Evolutionary conservation across 1,284 basidiomycete genomes (phyloP).

Genomic region (Ceratobasidium sp.): DNA sequence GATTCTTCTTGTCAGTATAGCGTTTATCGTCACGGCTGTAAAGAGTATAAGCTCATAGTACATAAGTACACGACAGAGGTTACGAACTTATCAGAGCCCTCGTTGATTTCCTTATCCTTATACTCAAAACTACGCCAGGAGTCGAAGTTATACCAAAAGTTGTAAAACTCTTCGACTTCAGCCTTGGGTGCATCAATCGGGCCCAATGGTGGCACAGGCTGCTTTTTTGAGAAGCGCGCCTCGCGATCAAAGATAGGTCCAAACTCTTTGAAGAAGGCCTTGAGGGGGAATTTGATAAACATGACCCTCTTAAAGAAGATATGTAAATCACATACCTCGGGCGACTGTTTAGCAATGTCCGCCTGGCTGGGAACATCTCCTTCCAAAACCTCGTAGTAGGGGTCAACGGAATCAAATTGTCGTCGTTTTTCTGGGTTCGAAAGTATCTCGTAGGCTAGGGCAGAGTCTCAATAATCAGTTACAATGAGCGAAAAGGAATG

Average conservation of each 20-base stretch:
- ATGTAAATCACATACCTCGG: conserved; percentile 49
- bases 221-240: conserved; percentile 88
- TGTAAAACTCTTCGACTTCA: conserved; percentile 93
- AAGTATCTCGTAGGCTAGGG: conserved; percentile 85
- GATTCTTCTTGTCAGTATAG: conserved; percentile 99
- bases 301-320: not conserved
- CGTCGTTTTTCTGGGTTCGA: conserved; percentile 88
- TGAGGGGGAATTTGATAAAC: conserved; percentile 62
- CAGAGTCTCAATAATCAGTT: not conserved
- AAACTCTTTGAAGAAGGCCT: conserved; percentile 74
- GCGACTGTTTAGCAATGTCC: conserved; percentile 69
- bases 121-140: conserved; percentile 99
- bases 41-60: too few relatives aligned
- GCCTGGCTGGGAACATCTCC: conserved; percentile 80
- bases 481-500: not conserved
- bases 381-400: conserved; percentile 77
- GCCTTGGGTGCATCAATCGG: conserved; percentile 79
- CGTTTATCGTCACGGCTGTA: too few relatives aligned
- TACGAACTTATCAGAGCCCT: conserved; percentile 97
- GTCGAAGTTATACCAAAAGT: conserved; percentile 99
- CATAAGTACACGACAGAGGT: too few relatives aligned
- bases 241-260: conserved; percentile 90
- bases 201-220: conserved; percentile 90
- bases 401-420: conserved; percentile 98
- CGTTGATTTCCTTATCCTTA: conserved; percentile 98